Conservation (phyloP, 2,329 filamentous ascomycete species). For the Meredithiella fracta region DNA sequence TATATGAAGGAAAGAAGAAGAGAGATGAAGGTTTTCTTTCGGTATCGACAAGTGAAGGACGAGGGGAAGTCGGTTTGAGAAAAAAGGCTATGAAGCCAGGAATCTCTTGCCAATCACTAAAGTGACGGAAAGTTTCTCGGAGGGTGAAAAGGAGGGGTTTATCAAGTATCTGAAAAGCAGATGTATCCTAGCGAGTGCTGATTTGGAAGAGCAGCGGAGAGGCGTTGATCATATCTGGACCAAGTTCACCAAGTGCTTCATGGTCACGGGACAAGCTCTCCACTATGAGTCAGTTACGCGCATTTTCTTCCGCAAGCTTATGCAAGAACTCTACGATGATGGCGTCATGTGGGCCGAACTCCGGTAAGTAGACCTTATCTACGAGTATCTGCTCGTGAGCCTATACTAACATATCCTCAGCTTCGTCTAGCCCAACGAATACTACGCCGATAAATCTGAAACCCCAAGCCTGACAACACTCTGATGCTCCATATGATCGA, state of each 20-base stretch:
- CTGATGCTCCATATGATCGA: conserved; percentile 57
- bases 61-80: conserved; percentile 41
- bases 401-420: conserved; percentile 21
- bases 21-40: conserved; percentile 43
- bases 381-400: background rate
- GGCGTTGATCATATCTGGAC: conserved; percentile 72
- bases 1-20: conserved; percentile 35
- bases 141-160: conserved; percentile 56
- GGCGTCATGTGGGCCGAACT: conserved; percentile 76
- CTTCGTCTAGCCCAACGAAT: conserved; percentile 56
- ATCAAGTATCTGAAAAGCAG: conserved; percentile 59
- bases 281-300: conserved; percentile 86
- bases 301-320: conserved; percentile 53
- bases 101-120: conserved; percentile 40
- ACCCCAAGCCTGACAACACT: conserved; percentile 49
- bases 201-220: conserved; percentile 65
- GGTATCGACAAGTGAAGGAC: conserved; percentile 30
- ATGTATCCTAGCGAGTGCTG: conserved; percentile 52
- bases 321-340: conserved; percentile 58
- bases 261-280: conserved; percentile 55
- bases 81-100: conserved; percentile 38
- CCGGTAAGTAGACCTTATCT: conserved; percentile 24
- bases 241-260: conserved; percentile 63
- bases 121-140: conserved; percentile 60
- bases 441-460: conserved; percentile 47